Percentiles rank a stretch among this genome's conserved stretches.
Evolutionary conservation across 495 filamentous ascomycete genomes (phyloP).

Genomic region (Aspergillus biplanus): DNA sequence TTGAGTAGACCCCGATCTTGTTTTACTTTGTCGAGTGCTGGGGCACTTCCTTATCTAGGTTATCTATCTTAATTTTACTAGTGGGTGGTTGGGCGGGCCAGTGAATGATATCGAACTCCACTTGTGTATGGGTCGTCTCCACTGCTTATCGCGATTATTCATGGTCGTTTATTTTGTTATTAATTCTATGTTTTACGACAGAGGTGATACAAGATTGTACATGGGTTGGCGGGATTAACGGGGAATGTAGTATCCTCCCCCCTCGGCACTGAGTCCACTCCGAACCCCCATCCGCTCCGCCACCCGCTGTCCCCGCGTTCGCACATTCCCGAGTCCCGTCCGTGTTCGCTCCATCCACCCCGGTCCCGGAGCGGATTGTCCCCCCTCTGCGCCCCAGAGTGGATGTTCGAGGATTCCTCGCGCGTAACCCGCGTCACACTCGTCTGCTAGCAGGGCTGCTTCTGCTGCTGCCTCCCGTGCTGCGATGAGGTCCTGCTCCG

Average conservation of each 20-base stretch:
- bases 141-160: too few relatives aligned
- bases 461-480: conserved; percentile 39
- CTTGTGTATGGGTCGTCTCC: too few relatives aligned
- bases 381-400: conserved; percentile 53
- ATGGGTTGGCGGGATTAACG: not conserved
- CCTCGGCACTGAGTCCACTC: conserved; percentile 47
- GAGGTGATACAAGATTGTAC: not conserved
- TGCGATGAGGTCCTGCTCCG: conserved; percentile 32
- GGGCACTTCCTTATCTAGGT: not conserved
- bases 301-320: conserved; percentile 49
- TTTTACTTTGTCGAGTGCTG: too few relatives aligned
- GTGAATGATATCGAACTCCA: too few relatives aligned
- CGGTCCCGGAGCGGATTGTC: conserved; percentile 26
- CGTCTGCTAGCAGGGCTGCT: conserved; percentile 44
- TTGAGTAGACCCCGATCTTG: too few relatives aligned
- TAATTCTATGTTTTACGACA: too few relatives aligned
- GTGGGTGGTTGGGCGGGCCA: too few relatives aligned
- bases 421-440: conserved; percentile 52
- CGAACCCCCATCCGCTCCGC: conserved; percentile 60
- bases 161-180: not conserved
- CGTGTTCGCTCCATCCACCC: conserved; percentile 35
- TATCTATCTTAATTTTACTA: too few relatives aligned
- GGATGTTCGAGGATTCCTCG: conserved; percentile 56
- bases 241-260: conserved; percentile 46
- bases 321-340: conserved; percentile 43